Conservation (phyloP, 208 protist species). For the Naegleria gruberi region DNA sequence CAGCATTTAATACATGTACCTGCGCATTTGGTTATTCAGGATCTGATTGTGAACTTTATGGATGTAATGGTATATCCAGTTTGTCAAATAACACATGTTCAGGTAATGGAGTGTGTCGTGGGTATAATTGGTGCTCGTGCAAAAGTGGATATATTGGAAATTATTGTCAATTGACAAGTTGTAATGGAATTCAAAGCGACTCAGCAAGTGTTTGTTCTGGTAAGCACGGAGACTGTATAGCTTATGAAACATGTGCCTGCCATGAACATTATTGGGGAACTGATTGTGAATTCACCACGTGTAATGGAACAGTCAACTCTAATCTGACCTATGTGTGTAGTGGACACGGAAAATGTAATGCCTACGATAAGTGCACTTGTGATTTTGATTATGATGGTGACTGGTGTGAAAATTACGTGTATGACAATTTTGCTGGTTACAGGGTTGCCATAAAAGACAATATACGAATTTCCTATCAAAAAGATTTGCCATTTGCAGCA, state of each 20-base stretch:
- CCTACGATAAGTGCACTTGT: background rate
- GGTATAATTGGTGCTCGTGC: background rate
- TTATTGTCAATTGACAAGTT: background rate
- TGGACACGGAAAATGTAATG: background rate
- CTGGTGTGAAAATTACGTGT: background rate
- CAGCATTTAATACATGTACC: background rate
- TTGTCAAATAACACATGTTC: background rate
- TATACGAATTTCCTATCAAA: too few relatives aligned
- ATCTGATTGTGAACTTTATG: background rate
- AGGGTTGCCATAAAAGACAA: too few relatives aligned
- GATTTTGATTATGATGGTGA: background rate
- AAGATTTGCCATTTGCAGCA: too few relatives aligned
- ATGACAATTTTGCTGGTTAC: too few relatives aligned
- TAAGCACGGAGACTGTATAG: background rate
- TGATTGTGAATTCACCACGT: background rate
- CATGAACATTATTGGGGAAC: background rate
- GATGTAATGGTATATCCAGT: background rate
- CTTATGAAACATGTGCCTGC: background rate
- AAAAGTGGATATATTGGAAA: background rate
- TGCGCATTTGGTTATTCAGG: background rate
- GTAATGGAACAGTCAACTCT: background rate
- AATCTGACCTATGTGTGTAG: background rate
- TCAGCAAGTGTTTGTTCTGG: background rate
- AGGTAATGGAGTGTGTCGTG: background rate
- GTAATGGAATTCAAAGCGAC: background rate